A percentile compares a stretch with the other conserved stretches of the same genome.
These are phyloP conservation scores for Glutinoglossum americanum DNA, from an alignment of 495 filamentous ascomycete genomes.

Conservation along the genomic window DNA sequence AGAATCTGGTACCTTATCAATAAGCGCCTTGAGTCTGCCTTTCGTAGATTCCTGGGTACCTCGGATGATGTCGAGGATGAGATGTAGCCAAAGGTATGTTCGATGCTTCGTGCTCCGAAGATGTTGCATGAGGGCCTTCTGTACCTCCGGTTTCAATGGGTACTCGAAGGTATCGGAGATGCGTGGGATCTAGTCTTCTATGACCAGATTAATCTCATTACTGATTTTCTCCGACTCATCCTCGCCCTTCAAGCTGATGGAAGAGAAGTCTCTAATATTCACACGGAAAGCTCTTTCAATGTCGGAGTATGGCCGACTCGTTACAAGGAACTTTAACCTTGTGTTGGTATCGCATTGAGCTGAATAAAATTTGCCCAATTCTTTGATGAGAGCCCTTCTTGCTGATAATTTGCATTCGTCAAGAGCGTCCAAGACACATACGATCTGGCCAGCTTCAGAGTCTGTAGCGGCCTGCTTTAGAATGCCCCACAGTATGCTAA, in stretches of 20 bases:
- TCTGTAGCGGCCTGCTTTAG: not conserved
- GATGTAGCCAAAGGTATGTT: constrained; percentile 6
- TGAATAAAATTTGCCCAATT: not conserved
- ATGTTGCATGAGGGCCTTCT: not conserved
- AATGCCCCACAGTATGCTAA: constrained; percentile 1
- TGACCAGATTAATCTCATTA: no score
- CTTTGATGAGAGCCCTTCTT: not conserved
- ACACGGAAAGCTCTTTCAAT: no score
- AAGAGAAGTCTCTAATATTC: no score
- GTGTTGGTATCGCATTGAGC: no score
- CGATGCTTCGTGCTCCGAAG: no score
- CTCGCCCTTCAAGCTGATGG: no score
- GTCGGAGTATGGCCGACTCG: no score
- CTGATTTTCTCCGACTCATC: no score
- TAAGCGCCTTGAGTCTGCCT: not conserved
- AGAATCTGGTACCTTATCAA: not conserved
- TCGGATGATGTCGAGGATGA: constrained; percentile 4
- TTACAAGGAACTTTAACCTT: no score
- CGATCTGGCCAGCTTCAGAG: constrained; percentile 1
- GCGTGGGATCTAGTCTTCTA: no score
- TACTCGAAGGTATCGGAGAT: no score
- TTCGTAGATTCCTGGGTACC: not conserved
- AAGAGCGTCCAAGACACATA: constrained; percentile 4
- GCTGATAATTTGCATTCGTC: no score
- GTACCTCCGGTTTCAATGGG: not conserved